Evolutionary conservation across 140 eudicot genomes (phyloP).

Genomic region (Cichorium intybus): DNA sequence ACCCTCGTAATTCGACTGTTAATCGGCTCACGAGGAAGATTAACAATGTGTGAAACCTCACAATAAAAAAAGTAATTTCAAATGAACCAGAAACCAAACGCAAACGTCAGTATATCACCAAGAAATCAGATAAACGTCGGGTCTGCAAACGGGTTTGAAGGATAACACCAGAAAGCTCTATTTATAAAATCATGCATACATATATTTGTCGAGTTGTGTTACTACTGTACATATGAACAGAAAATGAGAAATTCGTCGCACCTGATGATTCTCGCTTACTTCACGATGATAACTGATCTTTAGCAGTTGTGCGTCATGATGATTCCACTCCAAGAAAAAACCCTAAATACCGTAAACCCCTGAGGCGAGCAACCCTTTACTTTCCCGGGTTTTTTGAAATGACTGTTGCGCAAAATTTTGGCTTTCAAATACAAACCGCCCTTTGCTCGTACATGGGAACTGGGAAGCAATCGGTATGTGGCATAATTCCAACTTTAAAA

Average conservation of each 20-base stretch:
- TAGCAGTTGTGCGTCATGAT: neutral
- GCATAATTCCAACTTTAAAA: no score
- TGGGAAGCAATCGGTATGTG: neutral
- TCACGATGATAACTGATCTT: slow-evolving; percentile 6
- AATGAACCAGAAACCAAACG: neutral
- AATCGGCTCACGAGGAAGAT: slow-evolving; percentile 12
- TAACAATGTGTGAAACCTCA: neutral
- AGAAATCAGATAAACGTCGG: neutral
- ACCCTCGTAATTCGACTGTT: slow-evolving; percentile 11
- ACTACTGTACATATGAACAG: neutral
- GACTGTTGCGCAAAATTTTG: neutral
- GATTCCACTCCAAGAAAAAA: neutral
- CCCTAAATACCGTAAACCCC: neutral
- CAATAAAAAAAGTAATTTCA: neutral
- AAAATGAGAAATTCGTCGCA: neutral
- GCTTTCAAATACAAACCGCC: neutral
- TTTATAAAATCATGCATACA: neutral
- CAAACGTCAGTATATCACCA: neutral
- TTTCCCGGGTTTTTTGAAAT: neutral
- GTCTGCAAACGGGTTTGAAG: neutral
- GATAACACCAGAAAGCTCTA: neutral
- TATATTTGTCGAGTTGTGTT: neutral
- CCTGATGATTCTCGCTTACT: neutral
- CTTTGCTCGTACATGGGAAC: neutral
- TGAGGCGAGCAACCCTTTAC: neutral